Percentiles rank a stretch among this genome's conserved stretches.
Conservation (phyloP, 345 rosid genomes). For the Bruguiera gymnorhiza region DNA sequence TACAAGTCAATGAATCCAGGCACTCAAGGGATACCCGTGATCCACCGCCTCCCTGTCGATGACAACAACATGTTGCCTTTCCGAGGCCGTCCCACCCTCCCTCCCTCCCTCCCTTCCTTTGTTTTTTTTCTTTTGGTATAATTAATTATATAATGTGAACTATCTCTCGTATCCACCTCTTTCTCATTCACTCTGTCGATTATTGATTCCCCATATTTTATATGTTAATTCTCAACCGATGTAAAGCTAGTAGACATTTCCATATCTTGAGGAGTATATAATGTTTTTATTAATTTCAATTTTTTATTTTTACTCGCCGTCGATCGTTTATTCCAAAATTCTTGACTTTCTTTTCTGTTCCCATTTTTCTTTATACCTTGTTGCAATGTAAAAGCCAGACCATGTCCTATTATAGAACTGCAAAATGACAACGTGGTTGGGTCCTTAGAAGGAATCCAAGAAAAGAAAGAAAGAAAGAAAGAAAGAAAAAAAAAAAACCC, state of each 20-base stretch:
- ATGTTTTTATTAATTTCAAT: too few relatives aligned
- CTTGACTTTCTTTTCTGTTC: background rate
- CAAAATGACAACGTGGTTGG: slow-evolving; percentile 12
- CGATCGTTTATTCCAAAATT: background rate
- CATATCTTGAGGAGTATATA: too few relatives aligned
- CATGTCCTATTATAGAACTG: slow-evolving; percentile 34
- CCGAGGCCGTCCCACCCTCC: background rate
- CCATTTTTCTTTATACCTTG: background rate
- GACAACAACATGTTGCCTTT: slow-evolving; percentile 18
- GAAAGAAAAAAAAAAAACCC: background rate
- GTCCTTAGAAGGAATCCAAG: slow-evolving; percentile 28
- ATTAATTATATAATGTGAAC: too few relatives aligned
- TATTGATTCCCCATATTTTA: too few relatives aligned
- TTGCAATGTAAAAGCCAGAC: slow-evolving; percentile 39
- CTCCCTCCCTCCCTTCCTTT: slow-evolving; percentile 10
- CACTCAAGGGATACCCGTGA: slow-evolving; percentile 58
- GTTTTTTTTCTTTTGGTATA: background rate
- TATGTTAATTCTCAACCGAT: too few relatives aligned
- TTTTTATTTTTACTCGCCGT: too few relatives aligned
- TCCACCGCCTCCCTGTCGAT: slow-evolving; percentile 17
- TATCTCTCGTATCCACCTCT: too few relatives aligned
- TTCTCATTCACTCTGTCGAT: too few relatives aligned
- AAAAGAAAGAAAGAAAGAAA: background rate
- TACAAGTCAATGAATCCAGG: slow-evolving; percentile 28
- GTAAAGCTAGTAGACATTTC: too few relatives aligned